These are phyloP conservation scores for Purpureocillium lavendulum DNA, from an alignment of 2,329 filamentous ascomycete species.

Conservation along the genomic window DNA sequence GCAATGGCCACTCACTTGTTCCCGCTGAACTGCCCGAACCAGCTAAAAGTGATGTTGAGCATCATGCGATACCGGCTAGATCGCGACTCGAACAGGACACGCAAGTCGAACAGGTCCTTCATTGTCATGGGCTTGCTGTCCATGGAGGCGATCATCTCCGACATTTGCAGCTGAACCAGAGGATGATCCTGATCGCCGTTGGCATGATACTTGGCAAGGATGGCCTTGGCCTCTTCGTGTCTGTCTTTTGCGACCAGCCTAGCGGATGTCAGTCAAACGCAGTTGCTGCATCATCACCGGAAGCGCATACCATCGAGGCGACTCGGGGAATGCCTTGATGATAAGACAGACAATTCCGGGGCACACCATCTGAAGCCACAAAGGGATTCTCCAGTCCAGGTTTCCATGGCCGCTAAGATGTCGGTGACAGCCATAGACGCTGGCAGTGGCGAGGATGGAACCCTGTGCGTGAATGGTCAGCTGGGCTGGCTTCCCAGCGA, in stretches of 20 bases:
- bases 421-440: conserved; percentile 20
- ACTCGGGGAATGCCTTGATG: conserved; percentile 23
- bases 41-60: conserved; percentile 28
- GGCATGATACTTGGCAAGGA: conserved; percentile 28
- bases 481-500: background rate
- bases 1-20: conserved; percentile 14
- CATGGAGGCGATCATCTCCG: conserved; percentile 24
- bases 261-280: background rate
- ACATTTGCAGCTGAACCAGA: conserved; percentile 27
- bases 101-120: conserved; percentile 22
- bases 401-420: conserved; percentile 11
- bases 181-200: conserved; percentile 27
- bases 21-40: conserved; percentile 31
- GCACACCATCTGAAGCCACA: conserved; percentile 25
- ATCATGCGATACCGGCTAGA: conserved; percentile 26
- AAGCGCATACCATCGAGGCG: conserved; percentile 14
- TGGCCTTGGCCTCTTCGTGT: conserved; percentile 20
- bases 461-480: conserved; percentile 5
- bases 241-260: conserved; percentile 16
- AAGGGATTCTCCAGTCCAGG: conserved; percentile 21
- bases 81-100: conserved; percentile 21
- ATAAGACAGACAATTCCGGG: conserved; percentile 18
- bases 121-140: conserved; percentile 15
- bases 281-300: background rate
- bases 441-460: conserved; percentile 20